Percentiles rank a stretch among this genome's conserved stretches.
These are phyloP conservation scores for Stagonosporopsis cucurbitacearum DNA, from an alignment of 2,329 filamentous ascomycete species.

Conservation along the genomic window DNA sequence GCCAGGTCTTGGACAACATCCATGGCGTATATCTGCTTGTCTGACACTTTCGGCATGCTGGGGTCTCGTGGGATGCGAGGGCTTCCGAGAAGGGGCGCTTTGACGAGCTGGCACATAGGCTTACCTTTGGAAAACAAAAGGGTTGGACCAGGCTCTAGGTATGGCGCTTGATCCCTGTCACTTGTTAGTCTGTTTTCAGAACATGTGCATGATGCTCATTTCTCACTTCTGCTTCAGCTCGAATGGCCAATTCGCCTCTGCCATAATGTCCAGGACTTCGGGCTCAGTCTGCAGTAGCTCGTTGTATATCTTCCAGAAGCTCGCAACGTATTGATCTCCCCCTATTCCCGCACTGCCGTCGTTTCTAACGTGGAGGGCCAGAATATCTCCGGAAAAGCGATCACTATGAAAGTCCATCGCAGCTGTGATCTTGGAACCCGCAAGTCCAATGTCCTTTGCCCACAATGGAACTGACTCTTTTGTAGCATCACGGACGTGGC, in stretches of 20 bases:
- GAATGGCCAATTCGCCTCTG: conserved; percentile 45
- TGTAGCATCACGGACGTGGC: conserved; percentile 48
- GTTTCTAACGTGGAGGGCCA: conserved; percentile 45
- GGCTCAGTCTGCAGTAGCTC: conserved; percentile 42
- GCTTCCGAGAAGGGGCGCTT: conserved; percentile 47
- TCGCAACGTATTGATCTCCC: conserved; percentile 43
- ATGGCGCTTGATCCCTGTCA: conserved; percentile 35
- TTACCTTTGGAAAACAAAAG: conserved; percentile 46
- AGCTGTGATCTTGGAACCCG: conserved; percentile 46
- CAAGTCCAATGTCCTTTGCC: conserved; percentile 45
- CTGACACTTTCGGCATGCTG: conserved; percentile 39
- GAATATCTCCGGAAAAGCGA: conserved; percentile 47
- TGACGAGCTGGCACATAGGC: conserved; percentile 48
- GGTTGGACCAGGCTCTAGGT: conserved; percentile 43
- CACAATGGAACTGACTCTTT: conserved; percentile 40
- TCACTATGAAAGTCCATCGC: conserved; percentile 50
- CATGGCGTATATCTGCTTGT: conserved; percentile 40
- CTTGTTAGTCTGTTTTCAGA: neutral
- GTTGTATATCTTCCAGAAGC: conserved; percentile 48
- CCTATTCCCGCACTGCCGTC: conserved; percentile 40
- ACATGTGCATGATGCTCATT: conserved; percentile 4
- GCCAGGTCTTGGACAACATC: conserved; percentile 39
- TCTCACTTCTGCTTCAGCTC: conserved; percentile 48
- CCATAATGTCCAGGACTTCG: conserved; percentile 45
- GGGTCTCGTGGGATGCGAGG: conserved; percentile 39